These are phyloP conservation scores for Globisporangium alternatum DNA, from an alignment of 352 stramenopile species.

Conservation along the genomic window DNA sequence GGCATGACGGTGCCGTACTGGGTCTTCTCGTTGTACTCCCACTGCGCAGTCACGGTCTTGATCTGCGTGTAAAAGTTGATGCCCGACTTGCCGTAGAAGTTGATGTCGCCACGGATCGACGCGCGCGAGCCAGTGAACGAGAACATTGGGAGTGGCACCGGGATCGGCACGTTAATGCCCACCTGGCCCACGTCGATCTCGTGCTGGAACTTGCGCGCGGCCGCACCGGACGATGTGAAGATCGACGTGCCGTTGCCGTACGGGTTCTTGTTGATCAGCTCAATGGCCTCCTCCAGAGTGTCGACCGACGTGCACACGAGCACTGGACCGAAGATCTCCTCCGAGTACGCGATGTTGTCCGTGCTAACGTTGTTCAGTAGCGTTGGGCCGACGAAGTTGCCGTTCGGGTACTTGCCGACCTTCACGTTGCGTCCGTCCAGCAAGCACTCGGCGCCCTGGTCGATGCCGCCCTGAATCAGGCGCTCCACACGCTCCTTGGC, in stretches of 20 bases:
- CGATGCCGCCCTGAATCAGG: conserved; percentile 88
- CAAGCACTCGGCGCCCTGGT: conserved; percentile 87
- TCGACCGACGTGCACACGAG: conserved; percentile 90
- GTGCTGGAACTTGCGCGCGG: conserved; percentile 96
- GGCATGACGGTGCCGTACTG: conserved; percentile 93
- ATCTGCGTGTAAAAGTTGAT: conserved; percentile 98
- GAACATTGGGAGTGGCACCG: conserved; percentile 97
- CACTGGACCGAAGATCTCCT: conserved; percentile 98
- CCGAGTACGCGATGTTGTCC: conserved; percentile 89
- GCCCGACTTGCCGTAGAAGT: conserved; percentile 97
- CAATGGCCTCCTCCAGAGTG: conserved; percentile 95
- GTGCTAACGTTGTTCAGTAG: conserved; percentile 82
- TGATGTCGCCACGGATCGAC: conserved; percentile 94
- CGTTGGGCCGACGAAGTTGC: conserved; percentile 96
- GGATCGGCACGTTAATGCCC: conserved; percentile 96
- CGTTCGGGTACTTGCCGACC: conserved; percentile 91
- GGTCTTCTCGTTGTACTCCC: conserved; percentile 90
- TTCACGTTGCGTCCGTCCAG: conserved; percentile 91
- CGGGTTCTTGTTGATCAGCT: conserved; percentile 93
- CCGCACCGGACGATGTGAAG: conserved; percentile 93
- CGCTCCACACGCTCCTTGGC: conserved; percentile 86
- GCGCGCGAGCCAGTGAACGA: conserved; percentile 95
- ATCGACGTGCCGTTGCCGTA: conserved; percentile 98
- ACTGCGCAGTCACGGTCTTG: conserved; percentile 97
- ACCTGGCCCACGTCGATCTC: conserved; percentile 97